Conservation (phyloP, 768 basidiomycete species). For the Psilocybe azurescens region DNA sequence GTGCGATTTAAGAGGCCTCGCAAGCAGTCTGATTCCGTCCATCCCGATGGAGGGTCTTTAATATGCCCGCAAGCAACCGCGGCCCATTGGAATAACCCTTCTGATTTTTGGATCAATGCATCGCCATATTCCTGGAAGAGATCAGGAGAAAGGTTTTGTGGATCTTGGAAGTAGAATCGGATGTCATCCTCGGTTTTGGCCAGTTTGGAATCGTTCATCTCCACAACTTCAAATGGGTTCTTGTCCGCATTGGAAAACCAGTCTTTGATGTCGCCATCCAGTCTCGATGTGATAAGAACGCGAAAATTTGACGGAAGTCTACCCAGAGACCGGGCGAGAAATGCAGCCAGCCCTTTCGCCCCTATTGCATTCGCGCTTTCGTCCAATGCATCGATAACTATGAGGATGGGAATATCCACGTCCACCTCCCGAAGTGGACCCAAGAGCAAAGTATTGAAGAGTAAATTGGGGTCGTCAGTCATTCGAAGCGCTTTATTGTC, state of each 20-base stretch:
- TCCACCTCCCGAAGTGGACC: not conserved
- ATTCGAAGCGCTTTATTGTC: not conserved
- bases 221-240: not conserved
- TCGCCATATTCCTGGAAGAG: not conserved
- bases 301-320: constrained; percentile 2
- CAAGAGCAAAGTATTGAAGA: constrained; percentile 5
- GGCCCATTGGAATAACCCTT: constrained; percentile 6
- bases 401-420: not conserved
- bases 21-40: not conserved
- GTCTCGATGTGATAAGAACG: not conserved
- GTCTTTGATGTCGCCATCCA: not conserved
- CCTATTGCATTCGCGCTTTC: constrained; percentile 1
- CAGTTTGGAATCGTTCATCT: not conserved
- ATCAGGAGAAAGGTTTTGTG: not conserved
- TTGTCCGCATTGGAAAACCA: not conserved
- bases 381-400: constrained; percentile 8
- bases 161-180: not conserved
- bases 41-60: not conserved
- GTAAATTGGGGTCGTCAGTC: not conserved
- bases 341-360: not conserved
- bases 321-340: not conserved
- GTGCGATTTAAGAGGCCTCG: not conserved
- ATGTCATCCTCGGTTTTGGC: not conserved
- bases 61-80: constrained; percentile 2
- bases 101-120: not conserved